Base-by-base conservation (phyloP, 2,329 filamentous ascomycete genomes). In the Fusarium floridanum region DNA sequence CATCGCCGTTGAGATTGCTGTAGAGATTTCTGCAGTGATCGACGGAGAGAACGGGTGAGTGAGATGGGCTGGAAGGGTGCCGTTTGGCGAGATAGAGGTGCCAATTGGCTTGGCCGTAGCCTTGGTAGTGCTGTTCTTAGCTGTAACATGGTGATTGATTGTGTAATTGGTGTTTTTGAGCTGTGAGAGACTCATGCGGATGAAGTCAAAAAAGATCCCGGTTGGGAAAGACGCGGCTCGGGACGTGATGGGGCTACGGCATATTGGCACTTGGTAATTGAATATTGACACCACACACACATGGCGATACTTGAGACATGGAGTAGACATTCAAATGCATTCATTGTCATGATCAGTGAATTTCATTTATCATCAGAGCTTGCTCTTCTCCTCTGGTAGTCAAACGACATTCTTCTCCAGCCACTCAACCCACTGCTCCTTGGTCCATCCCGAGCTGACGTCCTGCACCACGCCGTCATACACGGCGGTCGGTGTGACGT, bases 401-500 rank as follows among this genome's bases (percentile, higher is more conserved):
- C 79, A 89, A 61, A 83, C 84, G 20, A 88, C 81, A 68, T 86
- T 89, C 83, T 89, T 88, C 36, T 88, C 86, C 81, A 98, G 83
- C 93, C 93, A 98, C 83, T 95, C 92, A 80, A 92, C 88, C 95
- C 95, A 98, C 84, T 98, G 93, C 68, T 93, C 91, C 76, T 87
- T 87, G 1, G 89, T 92, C 90, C 95, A 98, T 27, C 91, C 89
- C 67, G 93, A 96, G 73, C 91, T 93, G 75, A 98, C 93, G 61
- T 93, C 91, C 79, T 94, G 93, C 60, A 97, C 92, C 27, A 97
- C 90, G 0, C 95, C 95, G 83, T 98, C 91, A 82, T 97, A 95
- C 60, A 97, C 87, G 22, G 96, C 95, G 0, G 95, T 98, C 2
- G 96, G 96, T 48, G 94, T 96, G 45, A 98, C 94, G 85, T 98